Base-by-base conservation (phyloP, 345 rosid genomes). In the Rhodamnia rubescens region DNA sequence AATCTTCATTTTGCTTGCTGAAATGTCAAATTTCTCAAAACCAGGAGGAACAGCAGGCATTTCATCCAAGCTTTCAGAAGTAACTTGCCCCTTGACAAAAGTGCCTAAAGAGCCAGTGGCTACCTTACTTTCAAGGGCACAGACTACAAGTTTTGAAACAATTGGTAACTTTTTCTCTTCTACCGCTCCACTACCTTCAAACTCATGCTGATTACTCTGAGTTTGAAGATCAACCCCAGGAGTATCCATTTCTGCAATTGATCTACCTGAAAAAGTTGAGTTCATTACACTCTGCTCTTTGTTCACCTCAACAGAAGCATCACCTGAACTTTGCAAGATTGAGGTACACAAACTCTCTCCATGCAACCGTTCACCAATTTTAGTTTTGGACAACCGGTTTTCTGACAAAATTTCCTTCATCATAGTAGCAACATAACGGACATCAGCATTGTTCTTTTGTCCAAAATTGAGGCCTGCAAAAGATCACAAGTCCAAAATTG, bases 351-450 rank as follows among this genome's bases (percentile, higher is more conserved):
- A 85, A 74, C 40, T 83, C 69, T 92, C 94, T 84, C 42, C 88
- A 85, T 84, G 86, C 56, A 87, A 87, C 84, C 85, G 61, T 85
- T 93, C 95, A 50, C 87, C 90, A 75, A 83, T 81, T 86, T 88
- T 94, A 80, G 84, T 85, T 86, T 94, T 93, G 58, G 91, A 85
- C 49, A 92, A 86, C 87, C 90, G 86, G 88, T 89, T 88, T 87
- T 92, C 96, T 15, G 96, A 90, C 85, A 93, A 93, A 36, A 91
- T 89, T 85, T 91, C 95, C 90, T 91, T 93, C 93, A 90, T 92
- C 89, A 91, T 92, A 83, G 94, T 92, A 87, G 96, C 92, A 89
- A 93, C 95, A 90, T 91, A 92, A 85, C 88, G 87, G 75, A 90
- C 85, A 88, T 88, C 89, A 90, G 90, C 88, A 53, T 88, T 90